These are phyloP conservation scores for Sporodiniella umbellata DNA, from an alignment of 371 early-diverging fungal genomes.

Conservation along the genomic window DNA sequence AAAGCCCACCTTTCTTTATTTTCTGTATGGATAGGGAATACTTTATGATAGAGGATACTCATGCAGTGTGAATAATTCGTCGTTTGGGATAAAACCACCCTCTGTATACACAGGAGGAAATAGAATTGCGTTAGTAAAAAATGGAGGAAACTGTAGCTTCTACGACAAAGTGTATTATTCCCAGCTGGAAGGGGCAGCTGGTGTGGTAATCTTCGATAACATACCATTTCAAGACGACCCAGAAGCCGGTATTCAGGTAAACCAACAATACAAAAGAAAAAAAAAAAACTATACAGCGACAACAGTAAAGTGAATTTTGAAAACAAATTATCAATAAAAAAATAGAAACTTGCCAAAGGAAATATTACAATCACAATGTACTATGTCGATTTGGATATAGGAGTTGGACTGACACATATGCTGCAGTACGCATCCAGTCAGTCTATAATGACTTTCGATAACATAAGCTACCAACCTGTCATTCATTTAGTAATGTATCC, in stretches of 20 bases:
- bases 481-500: conserved; percentile 37
- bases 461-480: conserved; percentile 21
- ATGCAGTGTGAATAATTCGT: conserved; percentile 23
- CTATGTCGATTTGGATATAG: conserved; percentile 35
- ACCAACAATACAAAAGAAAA: conserved; percentile 2
- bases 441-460: conserved; percentile 10
- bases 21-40: conserved; percentile 24
- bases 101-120: conserved; percentile 14
- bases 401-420: conserved; percentile 24
- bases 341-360: conserved; percentile 27
- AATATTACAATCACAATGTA: conserved; percentile 40
- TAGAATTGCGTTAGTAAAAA: conserved; percentile 40
- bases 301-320: neutral
- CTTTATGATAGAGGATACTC: conserved; percentile 42
- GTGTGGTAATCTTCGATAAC: conserved; percentile 39
- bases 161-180: conserved; percentile 32
- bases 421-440: conserved; percentile 13
- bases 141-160: conserved; percentile 35
- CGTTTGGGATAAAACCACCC: conserved; percentile 14
- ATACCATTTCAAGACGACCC: conserved; percentile 36
- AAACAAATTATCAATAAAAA: neutral
- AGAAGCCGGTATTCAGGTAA: conserved; percentile 23
- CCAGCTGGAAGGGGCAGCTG: conserved; percentile 34
- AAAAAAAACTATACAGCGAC: neutral
- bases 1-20: neutral